A percentile compares a stretch with the other conserved stretches of the same genome.
Conservation (phyloP, 176 grass and related monocot species). For the Rhynchospora tenuis region DNA sequence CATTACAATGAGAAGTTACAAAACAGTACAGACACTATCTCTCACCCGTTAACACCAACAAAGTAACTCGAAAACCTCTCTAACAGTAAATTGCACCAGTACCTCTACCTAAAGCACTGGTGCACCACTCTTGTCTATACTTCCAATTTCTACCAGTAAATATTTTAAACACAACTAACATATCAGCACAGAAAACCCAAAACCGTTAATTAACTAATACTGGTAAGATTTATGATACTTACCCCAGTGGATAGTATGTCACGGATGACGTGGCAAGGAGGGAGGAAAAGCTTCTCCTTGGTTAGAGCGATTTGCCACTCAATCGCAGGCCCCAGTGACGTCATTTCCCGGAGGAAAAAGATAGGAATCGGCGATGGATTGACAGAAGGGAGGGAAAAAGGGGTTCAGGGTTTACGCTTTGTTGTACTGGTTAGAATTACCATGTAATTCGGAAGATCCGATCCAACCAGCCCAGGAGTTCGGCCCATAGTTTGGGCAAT, state of each 20-base stretch:
- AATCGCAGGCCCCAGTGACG: background rate
- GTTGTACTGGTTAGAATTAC: background rate
- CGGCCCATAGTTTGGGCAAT: background rate
- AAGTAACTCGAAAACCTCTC: too few species aligned
- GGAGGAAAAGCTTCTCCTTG: constrained; percentile 33
- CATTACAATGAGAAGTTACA: too few species aligned
- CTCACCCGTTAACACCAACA: too few species aligned
- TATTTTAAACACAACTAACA: too few species aligned
- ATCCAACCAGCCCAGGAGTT: background rate
- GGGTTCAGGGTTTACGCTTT: background rate
- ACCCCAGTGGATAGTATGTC: constrained; percentile 66
- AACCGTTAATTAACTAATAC: background rate
- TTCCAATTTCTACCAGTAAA: too few species aligned
- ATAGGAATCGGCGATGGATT: background rate
- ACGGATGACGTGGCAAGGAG: constrained; percentile 40
- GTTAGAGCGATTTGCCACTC: constrained; percentile 27
- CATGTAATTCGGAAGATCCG: background rate
- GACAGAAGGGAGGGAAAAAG: background rate
- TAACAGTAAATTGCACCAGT: too few species aligned
- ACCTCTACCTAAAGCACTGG: too few species aligned
- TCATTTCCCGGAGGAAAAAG: constrained; percentile 16
- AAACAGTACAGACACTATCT: too few species aligned
- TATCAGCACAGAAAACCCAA: too few species aligned
- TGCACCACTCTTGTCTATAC: too few species aligned
- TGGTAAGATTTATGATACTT: background rate